Evolutionary conservation across 2,329 filamentous ascomycete species (phyloP).

Genomic region (Epicoccum sorghinum): DNA sequence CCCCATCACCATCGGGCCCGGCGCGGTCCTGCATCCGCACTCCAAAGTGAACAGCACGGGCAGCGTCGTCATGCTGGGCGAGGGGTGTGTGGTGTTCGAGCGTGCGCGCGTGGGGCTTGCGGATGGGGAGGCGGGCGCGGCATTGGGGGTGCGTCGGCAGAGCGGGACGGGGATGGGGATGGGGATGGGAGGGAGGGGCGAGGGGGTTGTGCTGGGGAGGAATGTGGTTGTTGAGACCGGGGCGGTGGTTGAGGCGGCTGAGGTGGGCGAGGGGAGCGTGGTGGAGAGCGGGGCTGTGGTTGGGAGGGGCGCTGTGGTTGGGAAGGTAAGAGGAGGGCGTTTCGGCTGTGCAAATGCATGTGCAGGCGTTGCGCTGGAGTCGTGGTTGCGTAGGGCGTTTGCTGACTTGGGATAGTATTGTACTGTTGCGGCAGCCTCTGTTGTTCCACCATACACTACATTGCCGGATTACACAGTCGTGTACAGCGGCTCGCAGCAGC

Average conservation of each 20-base stretch:
- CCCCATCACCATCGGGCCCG: conserved; percentile 77
- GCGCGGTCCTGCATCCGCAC: conserved; percentile 86
- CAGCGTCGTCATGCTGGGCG: conserved; percentile 52
- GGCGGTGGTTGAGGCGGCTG: conserved; percentile 48
- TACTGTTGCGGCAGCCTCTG: conserved; percentile 49
- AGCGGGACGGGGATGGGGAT: conserved; percentile 12
- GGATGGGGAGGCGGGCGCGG: conserved; percentile 12
- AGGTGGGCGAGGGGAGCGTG: conserved; percentile 46
- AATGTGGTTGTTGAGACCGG: conserved; percentile 53
- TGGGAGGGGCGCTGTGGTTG: conserved; percentile 45
- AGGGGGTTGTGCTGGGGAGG: conserved; percentile 48
- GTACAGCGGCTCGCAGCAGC: conserved; percentile 46
- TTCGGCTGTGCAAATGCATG: background rate
- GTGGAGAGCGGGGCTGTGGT: conserved; percentile 43
- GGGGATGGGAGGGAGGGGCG: conserved; percentile 25
- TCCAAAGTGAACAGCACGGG: conserved; percentile 57
- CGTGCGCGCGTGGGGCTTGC: conserved; percentile 50
- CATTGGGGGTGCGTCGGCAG: conserved; percentile 9
- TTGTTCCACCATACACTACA: conserved; percentile 44
- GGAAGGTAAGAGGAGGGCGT: conserved; percentile 43
- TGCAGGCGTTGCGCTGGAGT: background rate
- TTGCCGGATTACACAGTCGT: conserved; percentile 55
- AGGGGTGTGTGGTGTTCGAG: conserved; percentile 77
- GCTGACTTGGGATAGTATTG: conserved; percentile 45
- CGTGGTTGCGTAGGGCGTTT: background rate